Evolutionary conservation across 2,329 filamentous ascomycete species (phyloP).

Genomic region (Phyllosticta citribraziliensis): DNA sequence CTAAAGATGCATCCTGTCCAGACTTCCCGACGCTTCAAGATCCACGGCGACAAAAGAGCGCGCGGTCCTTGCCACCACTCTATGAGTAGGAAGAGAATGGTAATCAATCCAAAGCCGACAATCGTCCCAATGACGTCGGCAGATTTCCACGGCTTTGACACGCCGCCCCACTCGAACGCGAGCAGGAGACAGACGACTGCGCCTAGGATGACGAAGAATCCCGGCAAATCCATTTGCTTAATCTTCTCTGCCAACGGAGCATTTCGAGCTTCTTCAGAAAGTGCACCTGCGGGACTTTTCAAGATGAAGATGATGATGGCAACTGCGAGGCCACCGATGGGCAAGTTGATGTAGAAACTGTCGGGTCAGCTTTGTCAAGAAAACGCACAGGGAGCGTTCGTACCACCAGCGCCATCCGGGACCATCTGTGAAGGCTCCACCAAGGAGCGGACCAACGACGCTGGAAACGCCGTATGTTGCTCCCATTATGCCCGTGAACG

Average conservation of each 20-base stretch:
- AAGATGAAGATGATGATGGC: slow-evolving; percentile 32
- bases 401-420: slow-evolving; percentile 28
- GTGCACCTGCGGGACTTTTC: slow-evolving; percentile 22
- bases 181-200: slow-evolving; percentile 24
- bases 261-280: slow-evolving; percentile 16
- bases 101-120: neutral
- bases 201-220: slow-evolving; percentile 23
- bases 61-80: slow-evolving; percentile 14
- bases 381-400: neutral
- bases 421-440: slow-evolving; percentile 14
- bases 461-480: slow-evolving; percentile 12
- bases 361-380: neutral
- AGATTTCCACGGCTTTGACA: neutral
- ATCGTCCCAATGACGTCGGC: neutral
- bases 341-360: slow-evolving; percentile 36
- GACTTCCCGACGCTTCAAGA: neutral
- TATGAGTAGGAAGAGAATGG: slow-evolving; percentile 13
- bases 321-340: slow-evolving; percentile 33
- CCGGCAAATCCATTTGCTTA: slow-evolving; percentile 19
- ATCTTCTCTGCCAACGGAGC: slow-evolving; percentile 6
- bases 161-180: slow-evolving; percentile 28
- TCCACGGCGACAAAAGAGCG: neutral
- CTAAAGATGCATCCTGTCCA: slow-evolving; percentile 9
- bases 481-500: neutral
- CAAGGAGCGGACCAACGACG: slow-evolving; percentile 16